These are phyloP conservation scores for Backusella tarrabulga DNA, from an alignment of 192 early-diverging fungal species.

Conservation along the genomic window DNA sequence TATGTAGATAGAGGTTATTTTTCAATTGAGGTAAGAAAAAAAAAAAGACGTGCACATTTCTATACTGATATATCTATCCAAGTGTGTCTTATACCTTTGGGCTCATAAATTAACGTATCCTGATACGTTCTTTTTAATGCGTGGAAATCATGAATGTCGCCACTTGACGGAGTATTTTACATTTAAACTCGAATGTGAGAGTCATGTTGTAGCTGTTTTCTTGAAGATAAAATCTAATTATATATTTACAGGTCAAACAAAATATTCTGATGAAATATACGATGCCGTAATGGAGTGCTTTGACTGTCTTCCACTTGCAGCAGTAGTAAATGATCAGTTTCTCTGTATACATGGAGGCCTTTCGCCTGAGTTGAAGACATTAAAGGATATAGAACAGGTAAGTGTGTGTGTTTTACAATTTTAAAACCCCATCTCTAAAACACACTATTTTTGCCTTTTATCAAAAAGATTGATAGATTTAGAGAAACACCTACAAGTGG, in stretches of 20 bases:
- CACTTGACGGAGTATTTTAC: slow-evolving; percentile 98
- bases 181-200: slow-evolving; percentile 90
- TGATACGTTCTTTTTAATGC: slow-evolving; percentile 76
- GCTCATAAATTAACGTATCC: slow-evolving; percentile 91
- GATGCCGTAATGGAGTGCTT: slow-evolving; percentile 88
- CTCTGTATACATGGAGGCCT: slow-evolving; percentile 91
- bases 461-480: slow-evolving; percentile 69
- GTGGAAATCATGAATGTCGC: slow-evolving; percentile 97
- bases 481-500: slow-evolving; percentile 93
- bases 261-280: slow-evolving; percentile 87
- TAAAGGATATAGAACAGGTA: slow-evolving; percentile 90
- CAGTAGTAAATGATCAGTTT: slow-evolving; percentile 87
- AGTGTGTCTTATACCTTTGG: slow-evolving; percentile 89
- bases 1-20: slow-evolving; percentile 99
- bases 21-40: slow-evolving; percentile 77
- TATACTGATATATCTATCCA: not conserved
- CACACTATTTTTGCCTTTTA: not conserved
- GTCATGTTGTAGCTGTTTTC: slow-evolving; percentile 64
- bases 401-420: slow-evolving; percentile 74
- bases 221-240: not conserved
- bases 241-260: slow-evolving; percentile 48
- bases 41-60: not conserved
- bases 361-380: slow-evolving; percentile 87
- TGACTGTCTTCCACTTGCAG: slow-evolving; percentile 87
- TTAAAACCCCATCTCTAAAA: slow-evolving; percentile 63